phyloP scores from a whole-genome alignment of 1,284 basidiomycete species.

The Chondrostereum purpureum region DNA sequence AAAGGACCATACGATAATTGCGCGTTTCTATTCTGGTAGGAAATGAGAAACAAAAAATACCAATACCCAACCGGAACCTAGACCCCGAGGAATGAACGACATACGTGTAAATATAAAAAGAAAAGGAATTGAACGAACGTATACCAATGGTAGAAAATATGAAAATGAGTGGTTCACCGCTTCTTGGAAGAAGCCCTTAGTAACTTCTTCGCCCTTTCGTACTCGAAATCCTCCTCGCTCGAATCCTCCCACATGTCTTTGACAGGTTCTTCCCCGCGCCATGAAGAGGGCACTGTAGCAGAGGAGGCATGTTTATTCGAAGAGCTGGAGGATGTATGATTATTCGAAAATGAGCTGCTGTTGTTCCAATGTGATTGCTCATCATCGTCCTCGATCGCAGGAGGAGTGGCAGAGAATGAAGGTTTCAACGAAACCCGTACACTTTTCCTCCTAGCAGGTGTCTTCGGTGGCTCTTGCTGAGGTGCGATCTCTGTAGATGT shows the following conservation, averaged over 20 bases:
- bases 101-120: too few species aligned
- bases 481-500: conserved; percentile 4
- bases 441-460: conserved; percentile 54
- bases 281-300: conserved; percentile 16
- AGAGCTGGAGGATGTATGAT: background rate
- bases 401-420: conserved; percentile 64
- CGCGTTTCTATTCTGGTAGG: too few species aligned
- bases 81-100: too few species aligned
- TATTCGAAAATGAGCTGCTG: conserved; percentile 11
- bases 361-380: conserved; percentile 15
- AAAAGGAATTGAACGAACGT: too few species aligned
- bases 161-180: too few species aligned
- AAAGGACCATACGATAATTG: too few species aligned
- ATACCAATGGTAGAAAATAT: too few species aligned
- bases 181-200: conserved; percentile 27
- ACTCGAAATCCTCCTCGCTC: conserved; percentile 66
- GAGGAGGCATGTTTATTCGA: conserved; percentile 8
- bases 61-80: too few species aligned
- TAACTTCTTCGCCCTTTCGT: conserved; percentile 47
- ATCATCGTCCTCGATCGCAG: conserved; percentile 55
- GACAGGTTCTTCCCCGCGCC: too few species aligned
- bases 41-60: too few species aligned
- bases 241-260: conserved; percentile 63
- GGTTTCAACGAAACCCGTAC: conserved; percentile 68
- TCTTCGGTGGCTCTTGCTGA: conserved; percentile 2